Evolutionary conservation across 1,139 yeast genomes (phyloP), one percentile per base, ranked within the genome.

Genomic region (Kodamaea suecica): DNA sequence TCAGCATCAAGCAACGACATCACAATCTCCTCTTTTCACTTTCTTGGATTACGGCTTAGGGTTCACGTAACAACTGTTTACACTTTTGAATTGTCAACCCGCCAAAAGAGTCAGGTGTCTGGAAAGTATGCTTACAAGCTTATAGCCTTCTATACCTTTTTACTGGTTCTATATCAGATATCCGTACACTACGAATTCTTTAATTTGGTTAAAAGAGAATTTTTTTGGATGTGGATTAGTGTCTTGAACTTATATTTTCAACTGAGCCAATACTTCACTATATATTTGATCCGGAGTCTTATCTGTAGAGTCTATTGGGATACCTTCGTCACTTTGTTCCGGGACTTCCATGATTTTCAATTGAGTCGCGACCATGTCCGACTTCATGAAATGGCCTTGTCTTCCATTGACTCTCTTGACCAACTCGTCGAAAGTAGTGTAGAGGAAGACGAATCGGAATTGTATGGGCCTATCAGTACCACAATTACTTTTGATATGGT

Each of bases 301-400:
- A 10, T 57, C 62, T 4, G 71, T 62, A 8, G 72, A 57, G 42
- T 72, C 74, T 5, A 67, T 50, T 1, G 61, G 55, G 28, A 66
- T 31, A 13, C 61, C 53, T 42, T 66, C 54, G 42, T 68, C 74
- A 1, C 54, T 63, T 1, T 56, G 69, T 7, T 48, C 33, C 1
- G 97, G 97, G 4, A 84, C 61, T 53, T 88, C 83, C 76, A 86
- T 73, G 39, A 79, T 78, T 7, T 69, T 77, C 44, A 80, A 80
- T 54, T 88, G 97, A 15, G 90, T 80, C 41, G 73, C 70, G 29
- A 88, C 78, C 97, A 88, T 86, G 38, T 76, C 75, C 3, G 82
- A 69, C 50, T 87, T 87, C 96, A 92, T 90, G 57, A 72, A 92
- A 53, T 92, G 98, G 33, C 78, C 79, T 46, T 73, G 58, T 43